A percentile compares a stretch with the other conserved stretches of the same genome.
Evolutionary conservation across 2,329 filamentous ascomycete species (phyloP).

Genomic region (Alternaria arborescens): DNA sequence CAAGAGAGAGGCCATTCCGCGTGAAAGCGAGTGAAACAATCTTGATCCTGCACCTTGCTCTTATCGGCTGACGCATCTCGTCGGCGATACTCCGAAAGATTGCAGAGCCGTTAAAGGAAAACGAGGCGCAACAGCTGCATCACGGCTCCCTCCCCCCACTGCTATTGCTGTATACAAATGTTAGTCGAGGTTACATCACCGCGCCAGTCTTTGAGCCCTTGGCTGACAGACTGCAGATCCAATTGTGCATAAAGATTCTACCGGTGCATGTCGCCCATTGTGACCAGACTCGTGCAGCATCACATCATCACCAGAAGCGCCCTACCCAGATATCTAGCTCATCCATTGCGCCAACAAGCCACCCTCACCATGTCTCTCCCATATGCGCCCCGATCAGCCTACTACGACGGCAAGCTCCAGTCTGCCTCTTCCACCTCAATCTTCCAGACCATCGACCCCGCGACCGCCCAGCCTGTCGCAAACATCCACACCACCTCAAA

Average conservation of each 20-base stretch:
- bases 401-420: constrained; percentile 76
- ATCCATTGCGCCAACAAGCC: constrained; percentile 6
- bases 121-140: constrained; percentile 11
- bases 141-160: not conserved
- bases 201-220: not conserved
- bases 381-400: constrained; percentile 70
- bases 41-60: not conserved
- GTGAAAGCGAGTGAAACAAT: constrained; percentile 8
- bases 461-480: constrained; percentile 73
- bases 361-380: constrained; percentile 44
- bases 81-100: not conserved
- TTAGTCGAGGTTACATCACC: constrained; percentile 12
- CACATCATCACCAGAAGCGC: not conserved
- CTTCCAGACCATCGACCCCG: constrained; percentile 78
- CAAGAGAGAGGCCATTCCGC: constrained; percentile 25
- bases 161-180: constrained; percentile 3
- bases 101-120: constrained; percentile 8
- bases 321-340: not conserved
- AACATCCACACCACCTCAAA: constrained; percentile 75
- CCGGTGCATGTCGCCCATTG: not conserved
- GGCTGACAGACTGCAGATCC: constrained; percentile 9
- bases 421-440: constrained; percentile 66
- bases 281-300: constrained; percentile 6
- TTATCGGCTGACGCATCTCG: not conserved
- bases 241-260: constrained; percentile 1